Evolutionary conservation across 2,329 filamentous ascomycete genomes (phyloP), one percentile per base, ranked within the genome.

Genomic region (Microthyrium microscopicum): DNA sequence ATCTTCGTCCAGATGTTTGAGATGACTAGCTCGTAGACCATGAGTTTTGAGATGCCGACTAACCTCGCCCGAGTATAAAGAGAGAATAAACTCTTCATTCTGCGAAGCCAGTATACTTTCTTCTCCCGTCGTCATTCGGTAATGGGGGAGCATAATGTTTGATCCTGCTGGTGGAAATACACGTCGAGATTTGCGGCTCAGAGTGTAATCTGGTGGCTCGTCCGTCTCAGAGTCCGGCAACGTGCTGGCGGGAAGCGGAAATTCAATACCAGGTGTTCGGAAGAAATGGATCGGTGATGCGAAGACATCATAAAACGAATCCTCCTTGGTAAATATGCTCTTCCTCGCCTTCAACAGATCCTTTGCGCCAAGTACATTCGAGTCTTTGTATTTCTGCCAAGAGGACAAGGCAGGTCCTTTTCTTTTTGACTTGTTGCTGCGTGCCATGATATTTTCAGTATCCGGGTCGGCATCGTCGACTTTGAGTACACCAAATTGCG

Each of bases 251-350:
- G 34, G n/a, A n/a, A n/a, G 13, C 12, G 50, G 47, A 1, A 50
- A 38, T 12, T 46, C 40, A 12, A 20, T 17, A 8, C 47, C 49
- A 5, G 61, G 50, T 1, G 61, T 61, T 31, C 63, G 60, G 39
- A 67, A 64, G 47, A 64, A 64, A 27, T 63, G 53, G 3, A 60
- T 49, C 3, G 63, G 61, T 5, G 60, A 64, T 2, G 59, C 60
- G 41, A 66, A 66, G 3, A 58, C 55, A 41, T 66, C 62, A 36
- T 62, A 62, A 37, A 54, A 62, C 33, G 57, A 45, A 26, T 56
- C 54, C 8, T 55, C 49, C 28, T 50, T 55, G 7, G 44, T 41
- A 42, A 67, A 67, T 2, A 62, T 40, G 1, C 42, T 31, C 12
- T 50, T 44, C 31, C 61, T 49, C 17, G 55, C 45, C 13, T 41